Conservation (phyloP, 2,329 filamentous ascomycete species). For the Fusarium sambucinum region DNA sequence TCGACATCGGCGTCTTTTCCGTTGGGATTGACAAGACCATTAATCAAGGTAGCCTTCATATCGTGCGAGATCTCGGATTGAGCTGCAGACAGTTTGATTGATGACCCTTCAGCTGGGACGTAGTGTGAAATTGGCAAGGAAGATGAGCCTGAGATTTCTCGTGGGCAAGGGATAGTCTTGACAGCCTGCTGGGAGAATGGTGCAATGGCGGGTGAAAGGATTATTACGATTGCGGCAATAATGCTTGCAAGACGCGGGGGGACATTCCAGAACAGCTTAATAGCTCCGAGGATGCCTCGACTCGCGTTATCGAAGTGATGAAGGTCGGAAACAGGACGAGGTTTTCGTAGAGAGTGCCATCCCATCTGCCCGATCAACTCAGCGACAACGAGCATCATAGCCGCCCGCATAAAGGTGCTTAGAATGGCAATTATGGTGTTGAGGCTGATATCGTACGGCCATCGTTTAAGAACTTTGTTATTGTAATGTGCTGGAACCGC, state of each 20-base stretch:
- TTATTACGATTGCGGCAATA: not conserved
- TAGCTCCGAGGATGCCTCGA: not conserved
- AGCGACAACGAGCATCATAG: conserved; percentile 13
- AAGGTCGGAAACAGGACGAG: conserved; percentile 11
- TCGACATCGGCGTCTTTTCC: not conserved
- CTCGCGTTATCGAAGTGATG: conserved; percentile 12
- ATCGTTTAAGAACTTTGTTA: not conserved
- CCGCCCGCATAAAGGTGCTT: conserved; percentile 16
- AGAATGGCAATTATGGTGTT: conserved; percentile 15
- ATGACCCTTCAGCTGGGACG: rapidly evolving
- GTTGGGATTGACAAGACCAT: conserved; percentile 10
- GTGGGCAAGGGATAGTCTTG: not conserved
- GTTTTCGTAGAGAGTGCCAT: not conserved
- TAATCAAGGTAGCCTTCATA: conserved; percentile 9
- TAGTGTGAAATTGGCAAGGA: conserved; percentile 2
- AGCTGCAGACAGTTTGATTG: rapidly evolving
- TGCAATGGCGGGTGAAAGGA: conserved; percentile 10
- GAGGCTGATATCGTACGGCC: conserved; percentile 20
- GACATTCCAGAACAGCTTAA: conserved; percentile 8
- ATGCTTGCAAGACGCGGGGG: not conserved
- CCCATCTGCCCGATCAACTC: conserved; percentile 9
- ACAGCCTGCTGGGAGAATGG: conserved; percentile 18
- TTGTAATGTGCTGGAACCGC: not conserved
- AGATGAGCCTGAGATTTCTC: not conserved
- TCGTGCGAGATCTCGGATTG: not conserved